Conservation (phyloP, 1,284 basidiomycete species). For the Fomitopsis pinicola region DNA sequence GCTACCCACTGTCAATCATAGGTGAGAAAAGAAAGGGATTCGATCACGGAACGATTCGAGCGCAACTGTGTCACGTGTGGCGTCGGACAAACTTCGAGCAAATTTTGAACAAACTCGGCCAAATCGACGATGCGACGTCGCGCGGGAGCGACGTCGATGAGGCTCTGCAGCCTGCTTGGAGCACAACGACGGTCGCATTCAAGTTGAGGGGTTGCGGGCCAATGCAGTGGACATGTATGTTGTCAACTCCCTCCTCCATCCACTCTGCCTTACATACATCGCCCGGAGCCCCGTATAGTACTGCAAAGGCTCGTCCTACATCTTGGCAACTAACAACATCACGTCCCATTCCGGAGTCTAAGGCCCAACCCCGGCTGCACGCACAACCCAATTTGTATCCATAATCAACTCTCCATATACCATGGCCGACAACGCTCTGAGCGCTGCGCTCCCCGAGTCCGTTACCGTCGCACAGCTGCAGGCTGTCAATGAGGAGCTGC, state of each 20-base stretch:
- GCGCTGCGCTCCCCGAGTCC: neutral
- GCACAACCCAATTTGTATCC: neutral
- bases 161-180: slow-evolving; percentile 2
- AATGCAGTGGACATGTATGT: neutral
- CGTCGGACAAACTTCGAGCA: no score
- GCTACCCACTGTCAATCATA: no score
- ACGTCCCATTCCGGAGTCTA: neutral
- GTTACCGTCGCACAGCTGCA: slow-evolving; percentile 15
- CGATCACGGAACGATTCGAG: no score
- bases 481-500: slow-evolving; percentile 17
- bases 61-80: no score
- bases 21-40: no score
- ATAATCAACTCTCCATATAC: neutral
- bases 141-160: neutral
- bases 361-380: neutral
- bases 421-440: neutral
- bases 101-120: no score
- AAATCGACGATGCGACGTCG: no score
- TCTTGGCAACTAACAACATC: neutral
- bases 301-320: neutral
- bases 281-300: neutral
- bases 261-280: neutral
- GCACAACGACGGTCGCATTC: neutral
- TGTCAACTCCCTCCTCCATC: neutral
- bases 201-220: neutral